Base-by-base conservation (phyloP, 345 rosid species). In the Gynandropsis gynandra region DNA sequence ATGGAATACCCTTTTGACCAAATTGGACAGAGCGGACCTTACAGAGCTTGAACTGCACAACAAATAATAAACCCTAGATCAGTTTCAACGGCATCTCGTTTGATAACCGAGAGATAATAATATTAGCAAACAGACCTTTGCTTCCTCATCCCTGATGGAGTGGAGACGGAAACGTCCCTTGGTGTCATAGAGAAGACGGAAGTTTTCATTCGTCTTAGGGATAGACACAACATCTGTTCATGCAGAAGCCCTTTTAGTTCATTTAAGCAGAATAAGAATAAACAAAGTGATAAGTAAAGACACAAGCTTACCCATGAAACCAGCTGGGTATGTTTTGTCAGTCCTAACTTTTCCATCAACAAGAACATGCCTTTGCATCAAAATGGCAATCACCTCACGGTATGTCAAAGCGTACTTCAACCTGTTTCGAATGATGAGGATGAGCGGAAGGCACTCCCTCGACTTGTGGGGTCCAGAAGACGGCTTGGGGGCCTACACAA, bases 141-240 rank as follows among this genome's bases (percentile, higher is more conserved):
- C 86, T 52, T 85, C 95, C 16, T 85, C 95, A 52, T 82, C 95
- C 33, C 72, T 78, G 59, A 85, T 53, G 42, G 85, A 77, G 62
- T 80, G 88, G 43, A 86, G 83, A 48, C 95, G 81, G 74, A 80
- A 86, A 10, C 95, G 79, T 11, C 95, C 95, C 76, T 86, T 86
- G 50, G 92, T 80, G 63, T 83, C 95, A 63, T 80, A 86, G 16
- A 86, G 74, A 7, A 82, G 82, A 40, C 95, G 88, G 61, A 82
- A 80, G 74, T 71, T 83, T 51, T 86, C 92, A 34, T 75, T 80
- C 8, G 92, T 86, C 69, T 86, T 82, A 39, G 59, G 88, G 54
- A 86, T 82, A 16, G 88, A 83, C 56, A 86, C 83, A 46, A 80
- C 95, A 76, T 85, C 95, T 85, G 58, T 10, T 27, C 17, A n/a